phyloP scores from a whole-genome alignment of 164 flowering plant species.

The Annona cherimola region DNA sequence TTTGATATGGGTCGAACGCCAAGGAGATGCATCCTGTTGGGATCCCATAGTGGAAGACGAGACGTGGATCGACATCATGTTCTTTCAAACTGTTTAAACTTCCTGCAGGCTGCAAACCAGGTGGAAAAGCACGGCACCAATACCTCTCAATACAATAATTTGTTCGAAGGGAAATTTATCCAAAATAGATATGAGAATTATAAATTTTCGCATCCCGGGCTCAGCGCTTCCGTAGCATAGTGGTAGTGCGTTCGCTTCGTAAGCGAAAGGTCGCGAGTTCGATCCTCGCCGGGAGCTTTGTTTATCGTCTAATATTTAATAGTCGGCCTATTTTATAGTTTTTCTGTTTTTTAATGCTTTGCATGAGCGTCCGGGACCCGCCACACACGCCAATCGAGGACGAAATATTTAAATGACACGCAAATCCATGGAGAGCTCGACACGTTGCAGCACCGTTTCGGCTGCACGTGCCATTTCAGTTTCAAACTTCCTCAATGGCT shows the following conservation, averaged over 20 bases:
- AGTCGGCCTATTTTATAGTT: too few species aligned
- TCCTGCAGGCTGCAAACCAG: conserved; percentile 46
- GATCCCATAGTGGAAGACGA: conserved; percentile 79
- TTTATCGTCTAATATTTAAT: too few species aligned
- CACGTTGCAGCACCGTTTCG: neutral
- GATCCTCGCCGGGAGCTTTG: conserved; percentile 97
- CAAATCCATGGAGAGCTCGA: neutral
- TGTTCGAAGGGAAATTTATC: neutral
- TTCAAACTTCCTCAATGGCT: too few species aligned
- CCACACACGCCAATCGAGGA: neutral
- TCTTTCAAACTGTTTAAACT: conserved; percentile 46
- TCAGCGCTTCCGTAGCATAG: conserved; percentile 94
- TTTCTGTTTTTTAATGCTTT: neutral
- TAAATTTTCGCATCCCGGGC: neutral
- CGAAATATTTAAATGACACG: neutral
- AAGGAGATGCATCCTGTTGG: conserved; percentile 51
- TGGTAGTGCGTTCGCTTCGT: conserved; percentile 99
- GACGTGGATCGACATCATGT: conserved; percentile 54
- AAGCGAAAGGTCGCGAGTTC: conserved; percentile 99
- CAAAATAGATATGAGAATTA: neutral
- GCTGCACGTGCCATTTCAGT: neutral
- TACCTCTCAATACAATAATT: neutral
- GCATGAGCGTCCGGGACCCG: neutral
- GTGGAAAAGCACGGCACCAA: neutral
- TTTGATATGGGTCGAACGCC: conserved; percentile 73